phyloP scores from a whole-genome alignment of 768 basidiomycete genomes.

The Russula brevipes region DNA sequence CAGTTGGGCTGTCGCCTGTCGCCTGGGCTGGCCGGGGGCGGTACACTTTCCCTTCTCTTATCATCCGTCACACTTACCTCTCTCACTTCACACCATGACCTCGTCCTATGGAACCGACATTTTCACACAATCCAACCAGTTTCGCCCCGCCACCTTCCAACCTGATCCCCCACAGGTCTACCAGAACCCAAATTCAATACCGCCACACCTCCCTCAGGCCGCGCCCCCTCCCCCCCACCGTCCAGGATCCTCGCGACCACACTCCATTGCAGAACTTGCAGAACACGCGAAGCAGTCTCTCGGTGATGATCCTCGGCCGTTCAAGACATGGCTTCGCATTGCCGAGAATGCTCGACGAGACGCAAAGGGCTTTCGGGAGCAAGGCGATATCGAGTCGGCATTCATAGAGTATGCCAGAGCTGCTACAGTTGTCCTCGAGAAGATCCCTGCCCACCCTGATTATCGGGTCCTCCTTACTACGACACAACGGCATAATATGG shows the following conservation, averaged over 20 bases:
- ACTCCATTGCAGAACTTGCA: conserved; percentile 62
- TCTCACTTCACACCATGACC: conserved; percentile 10
- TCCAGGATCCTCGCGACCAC: conserved; percentile 29
- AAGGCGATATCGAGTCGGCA: conserved; percentile 60
- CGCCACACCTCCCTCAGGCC: conserved; percentile 10
- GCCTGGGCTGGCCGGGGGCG: background rate
- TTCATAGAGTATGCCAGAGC: conserved; percentile 70
- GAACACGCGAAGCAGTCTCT: conserved; percentile 50
- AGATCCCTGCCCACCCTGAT: conserved; percentile 66
- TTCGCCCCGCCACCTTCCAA: conserved; percentile 16
- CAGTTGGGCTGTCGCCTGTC: background rate
- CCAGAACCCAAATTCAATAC: conserved; percentile 17
- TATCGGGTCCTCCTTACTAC: conserved; percentile 51
- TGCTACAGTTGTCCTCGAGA: conserved; percentile 74
- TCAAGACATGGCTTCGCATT: conserved; percentile 62
- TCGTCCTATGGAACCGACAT: conserved; percentile 1
- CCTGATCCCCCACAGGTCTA: background rate
- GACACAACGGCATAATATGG: conserved; percentile 62
- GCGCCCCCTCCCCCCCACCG: background rate
- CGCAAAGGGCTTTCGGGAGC: conserved; percentile 27
- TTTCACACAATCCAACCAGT: conserved; percentile 12
- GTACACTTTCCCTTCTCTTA: background rate
- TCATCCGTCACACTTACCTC: background rate
- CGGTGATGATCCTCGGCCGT: conserved; percentile 52
- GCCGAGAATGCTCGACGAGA: conserved; percentile 59